These are phyloP conservation scores for Corrigiola litoralis DNA, from an alignment of 179 eudicot genomes.

Conservation along the genomic window DNA sequence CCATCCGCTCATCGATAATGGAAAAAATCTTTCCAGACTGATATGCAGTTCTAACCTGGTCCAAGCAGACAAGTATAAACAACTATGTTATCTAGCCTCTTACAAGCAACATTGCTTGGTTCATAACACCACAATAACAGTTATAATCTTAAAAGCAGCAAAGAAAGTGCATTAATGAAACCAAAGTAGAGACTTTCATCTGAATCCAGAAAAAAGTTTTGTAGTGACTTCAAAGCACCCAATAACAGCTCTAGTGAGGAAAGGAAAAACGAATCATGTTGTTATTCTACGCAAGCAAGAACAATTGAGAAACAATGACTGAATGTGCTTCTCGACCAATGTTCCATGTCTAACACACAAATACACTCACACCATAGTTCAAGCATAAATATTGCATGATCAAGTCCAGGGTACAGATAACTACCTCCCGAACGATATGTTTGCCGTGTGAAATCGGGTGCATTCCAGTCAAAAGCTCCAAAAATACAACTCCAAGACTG, in stretches of 20 bases:
- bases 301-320: too few species aligned
- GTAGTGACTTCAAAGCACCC: too few species aligned
- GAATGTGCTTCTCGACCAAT: background rate
- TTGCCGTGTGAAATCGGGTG: constrained; percentile 76
- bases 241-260: too few species aligned
- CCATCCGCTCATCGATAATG: constrained; percentile 54
- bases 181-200: too few species aligned
- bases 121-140: background rate
- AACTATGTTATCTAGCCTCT: background rate
- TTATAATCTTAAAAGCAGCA: background rate
- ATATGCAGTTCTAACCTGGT: constrained; percentile 52
- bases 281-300: background rate
- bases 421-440: constrained; percentile 73
- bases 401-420: background rate
- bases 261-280: too few species aligned
- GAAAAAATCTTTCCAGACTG: constrained; percentile 49
- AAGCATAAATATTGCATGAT: too few species aligned
- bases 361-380: background rate
- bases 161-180: background rate
- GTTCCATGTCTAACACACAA: background rate
- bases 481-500: constrained; percentile 74
- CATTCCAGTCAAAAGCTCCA: constrained; percentile 74
- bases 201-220: too few species aligned
- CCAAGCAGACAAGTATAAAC: background rate
- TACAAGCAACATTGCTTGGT: background rate